phyloP scores from a whole-genome alignment of 2,329 filamentous ascomycete genomes.

The Spiromastix sp. region DNA sequence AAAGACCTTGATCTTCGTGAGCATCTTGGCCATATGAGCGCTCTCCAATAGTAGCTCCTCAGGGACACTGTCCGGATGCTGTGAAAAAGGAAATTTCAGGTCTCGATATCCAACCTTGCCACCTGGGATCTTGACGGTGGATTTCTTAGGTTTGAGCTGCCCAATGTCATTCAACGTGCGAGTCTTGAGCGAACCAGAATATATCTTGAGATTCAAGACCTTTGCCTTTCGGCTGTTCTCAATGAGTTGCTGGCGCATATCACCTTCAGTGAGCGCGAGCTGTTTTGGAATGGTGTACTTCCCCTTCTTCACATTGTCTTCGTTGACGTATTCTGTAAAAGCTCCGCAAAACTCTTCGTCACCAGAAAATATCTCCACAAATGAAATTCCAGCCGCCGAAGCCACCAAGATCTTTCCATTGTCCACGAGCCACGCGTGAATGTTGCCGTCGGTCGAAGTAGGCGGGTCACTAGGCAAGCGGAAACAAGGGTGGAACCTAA shows the following conservation, averaged over 20 bases:
- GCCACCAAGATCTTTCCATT: slow-evolving; percentile 65
- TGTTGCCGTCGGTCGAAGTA: slow-evolving; percentile 56
- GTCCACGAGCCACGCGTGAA: slow-evolving; percentile 80
- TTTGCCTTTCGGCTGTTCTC: slow-evolving; percentile 61
- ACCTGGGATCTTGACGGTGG: slow-evolving; percentile 63
- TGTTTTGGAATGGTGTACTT: slow-evolving; percentile 55
- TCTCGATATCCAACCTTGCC: slow-evolving; percentile 66
- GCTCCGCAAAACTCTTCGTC: slow-evolving; percentile 69
- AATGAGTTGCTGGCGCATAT: slow-evolving; percentile 60
- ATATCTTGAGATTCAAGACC: slow-evolving; percentile 58
- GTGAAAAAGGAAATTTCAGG: slow-evolving; percentile 60
- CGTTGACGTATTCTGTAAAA: slow-evolving; percentile 70
- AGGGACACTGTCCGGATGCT: slow-evolving; percentile 58
- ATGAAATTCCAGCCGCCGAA: slow-evolving; percentile 71
- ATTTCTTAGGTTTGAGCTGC: slow-evolving; percentile 59
- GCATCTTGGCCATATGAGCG: slow-evolving; percentile 57
- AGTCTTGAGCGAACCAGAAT: slow-evolving; percentile 64
- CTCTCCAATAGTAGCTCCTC: slow-evolving; percentile 68
- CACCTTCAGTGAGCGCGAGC: slow-evolving; percentile 62
- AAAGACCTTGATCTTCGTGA: slow-evolving; percentile 66
- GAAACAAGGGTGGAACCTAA: slow-evolving; percentile 86
- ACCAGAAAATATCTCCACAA: slow-evolving; percentile 70
- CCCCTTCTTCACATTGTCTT: slow-evolving; percentile 45
- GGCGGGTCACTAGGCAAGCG: slow-evolving; percentile 64
- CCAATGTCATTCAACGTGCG: slow-evolving; percentile 69